Conservation (phyloP, 2,329 filamentous ascomycete genomes). For the Thelonectria blattea region DNA sequence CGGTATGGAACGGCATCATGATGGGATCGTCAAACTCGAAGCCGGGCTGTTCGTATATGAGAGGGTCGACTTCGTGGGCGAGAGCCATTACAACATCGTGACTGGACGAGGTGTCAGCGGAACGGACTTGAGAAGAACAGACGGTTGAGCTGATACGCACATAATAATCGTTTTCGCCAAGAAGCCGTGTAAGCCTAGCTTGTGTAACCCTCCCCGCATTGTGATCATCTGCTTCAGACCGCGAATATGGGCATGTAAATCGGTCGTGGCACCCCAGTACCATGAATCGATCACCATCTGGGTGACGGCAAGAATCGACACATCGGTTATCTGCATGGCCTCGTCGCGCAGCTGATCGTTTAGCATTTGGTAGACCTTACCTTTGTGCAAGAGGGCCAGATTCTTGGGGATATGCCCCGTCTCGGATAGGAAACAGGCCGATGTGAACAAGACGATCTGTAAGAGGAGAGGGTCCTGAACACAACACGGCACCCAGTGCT, state of each 20-base stretch:
- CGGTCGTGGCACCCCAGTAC: slow-evolving; percentile 57
- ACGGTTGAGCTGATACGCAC: slow-evolving; percentile 42
- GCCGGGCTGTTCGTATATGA: slow-evolving; percentile 47
- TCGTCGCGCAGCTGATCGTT: slow-evolving; percentile 53
- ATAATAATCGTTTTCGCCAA: slow-evolving; percentile 56
- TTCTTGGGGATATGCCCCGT: slow-evolving; percentile 53
- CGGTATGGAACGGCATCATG: slow-evolving; percentile 48
- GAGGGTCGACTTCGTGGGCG: slow-evolving; percentile 52
- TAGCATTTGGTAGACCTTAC: slow-evolving; percentile 51
- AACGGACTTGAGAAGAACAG: background rate
- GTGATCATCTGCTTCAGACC: slow-evolving; percentile 57
- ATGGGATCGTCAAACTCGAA: slow-evolving; percentile 51
- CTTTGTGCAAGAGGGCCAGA: slow-evolving; percentile 51
- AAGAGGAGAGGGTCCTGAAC: slow-evolving; percentile 57
- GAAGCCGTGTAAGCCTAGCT: slow-evolving; percentile 54
- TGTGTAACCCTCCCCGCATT: slow-evolving; percentile 52
- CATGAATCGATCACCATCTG: slow-evolving; percentile 59
- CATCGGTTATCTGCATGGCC: slow-evolving; percentile 48
- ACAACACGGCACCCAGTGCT: slow-evolving; percentile 54
- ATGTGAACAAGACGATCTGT: slow-evolving; percentile 56
- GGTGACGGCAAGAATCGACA: slow-evolving; percentile 53
- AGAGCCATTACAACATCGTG: slow-evolving; percentile 56
- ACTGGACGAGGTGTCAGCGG: slow-evolving; percentile 40
- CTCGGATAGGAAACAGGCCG: slow-evolving; percentile 58
- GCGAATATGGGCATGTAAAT: slow-evolving; percentile 53